Percentiles rank a stretch among this genome's conserved stretches.
These are phyloP conservation scores for Sanguinoderma infundibulare DNA, from an alignment of 1,284 basidiomycete genomes.

Conservation along the genomic window DNA sequence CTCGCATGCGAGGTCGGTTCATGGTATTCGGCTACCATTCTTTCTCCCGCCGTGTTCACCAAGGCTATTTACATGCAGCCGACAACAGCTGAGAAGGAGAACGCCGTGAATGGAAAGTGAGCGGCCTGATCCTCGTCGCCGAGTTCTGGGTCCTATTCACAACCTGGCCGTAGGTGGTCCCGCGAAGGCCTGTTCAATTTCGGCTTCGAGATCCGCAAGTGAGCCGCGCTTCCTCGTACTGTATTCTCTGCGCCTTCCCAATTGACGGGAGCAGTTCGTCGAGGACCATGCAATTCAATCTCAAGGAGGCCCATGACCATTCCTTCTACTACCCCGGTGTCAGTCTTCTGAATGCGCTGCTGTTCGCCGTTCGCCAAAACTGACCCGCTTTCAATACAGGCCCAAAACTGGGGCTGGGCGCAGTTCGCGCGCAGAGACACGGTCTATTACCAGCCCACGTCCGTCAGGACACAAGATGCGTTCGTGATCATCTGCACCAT, in stretches of 20 bases:
- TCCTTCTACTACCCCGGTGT: slow-evolving; percentile 79
- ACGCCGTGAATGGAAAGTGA: slow-evolving; percentile 63
- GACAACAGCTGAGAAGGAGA: slow-evolving; percentile 76
- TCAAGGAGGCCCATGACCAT: slow-evolving; percentile 85
- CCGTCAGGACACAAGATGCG: slow-evolving; percentile 63
- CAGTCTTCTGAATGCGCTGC: slow-evolving; percentile 3
- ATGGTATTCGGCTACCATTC: not conserved
- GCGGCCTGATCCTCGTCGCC: slow-evolving; percentile 19
- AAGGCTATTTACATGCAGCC: slow-evolving; percentile 48
- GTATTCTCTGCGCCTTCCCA: not conserved
- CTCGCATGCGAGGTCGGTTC: slow-evolving; percentile 76
- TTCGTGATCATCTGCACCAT: slow-evolving; percentile 84
- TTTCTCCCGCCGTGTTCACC: not conserved
- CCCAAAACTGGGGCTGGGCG: slow-evolving; percentile 86
- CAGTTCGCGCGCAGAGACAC: slow-evolving; percentile 80
- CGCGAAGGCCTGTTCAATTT: slow-evolving; percentile 87
- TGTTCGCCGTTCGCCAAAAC: not conserved
- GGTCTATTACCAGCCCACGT: slow-evolving; percentile 66
- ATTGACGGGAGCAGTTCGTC: slow-evolving; percentile 42
- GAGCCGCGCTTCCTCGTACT: slow-evolving; percentile 13
- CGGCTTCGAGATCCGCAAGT: slow-evolving; percentile 82
- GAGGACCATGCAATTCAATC: slow-evolving; percentile 57
- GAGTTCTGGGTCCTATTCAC: not conserved
- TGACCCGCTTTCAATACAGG: slow-evolving; percentile 41
- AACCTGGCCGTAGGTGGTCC: slow-evolving; percentile 58